Percentiles rank a stretch among this genome's conserved stretches.
These are phyloP conservation scores for Rubia yunnanensis DNA, from an alignment of 257 asterid species.

Conservation along the genomic window DNA sequence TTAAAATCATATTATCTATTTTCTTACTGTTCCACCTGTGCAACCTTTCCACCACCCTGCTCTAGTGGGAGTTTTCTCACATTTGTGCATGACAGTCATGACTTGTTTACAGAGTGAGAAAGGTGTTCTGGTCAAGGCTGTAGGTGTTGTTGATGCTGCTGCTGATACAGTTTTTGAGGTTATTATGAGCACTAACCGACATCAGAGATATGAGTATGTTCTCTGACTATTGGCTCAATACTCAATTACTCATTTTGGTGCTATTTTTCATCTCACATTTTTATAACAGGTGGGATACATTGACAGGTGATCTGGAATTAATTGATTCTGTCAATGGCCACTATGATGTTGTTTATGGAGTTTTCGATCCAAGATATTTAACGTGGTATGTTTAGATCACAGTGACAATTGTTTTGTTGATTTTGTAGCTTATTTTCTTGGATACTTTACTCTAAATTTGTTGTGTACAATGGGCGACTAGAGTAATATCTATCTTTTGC, in stretches of 20 bases:
- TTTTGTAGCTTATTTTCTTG: background rate
- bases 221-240: conserved; percentile 11
- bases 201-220: conserved; percentile 77
- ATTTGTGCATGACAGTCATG: background rate
- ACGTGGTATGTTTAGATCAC: conserved; percentile 45
- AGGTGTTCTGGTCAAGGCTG: conserved; percentile 85
- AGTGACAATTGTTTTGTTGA: background rate
- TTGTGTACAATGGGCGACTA: background rate
- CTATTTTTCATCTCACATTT: conserved; percentile 23
- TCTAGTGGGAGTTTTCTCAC: background rate
- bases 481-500: background rate
- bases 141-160: conserved; percentile 86
- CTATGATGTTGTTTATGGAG: conserved; percentile 85
- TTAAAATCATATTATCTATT: background rate
- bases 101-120: conserved; percentile 54
- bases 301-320: conserved; percentile 90
- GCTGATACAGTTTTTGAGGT: conserved; percentile 89
- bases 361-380: conserved; percentile 63
- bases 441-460: background rate
- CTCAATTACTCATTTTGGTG: conserved; percentile 11
- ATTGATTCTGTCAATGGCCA: conserved; percentile 73
- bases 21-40: background rate
- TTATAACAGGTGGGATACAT: conserved; percentile 87
- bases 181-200: conserved; percentile 65
- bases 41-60: conserved; percentile 8